Base-by-base conservation (phyloP, 305 asterid genomes). In the Solanum hybrid region DNA sequence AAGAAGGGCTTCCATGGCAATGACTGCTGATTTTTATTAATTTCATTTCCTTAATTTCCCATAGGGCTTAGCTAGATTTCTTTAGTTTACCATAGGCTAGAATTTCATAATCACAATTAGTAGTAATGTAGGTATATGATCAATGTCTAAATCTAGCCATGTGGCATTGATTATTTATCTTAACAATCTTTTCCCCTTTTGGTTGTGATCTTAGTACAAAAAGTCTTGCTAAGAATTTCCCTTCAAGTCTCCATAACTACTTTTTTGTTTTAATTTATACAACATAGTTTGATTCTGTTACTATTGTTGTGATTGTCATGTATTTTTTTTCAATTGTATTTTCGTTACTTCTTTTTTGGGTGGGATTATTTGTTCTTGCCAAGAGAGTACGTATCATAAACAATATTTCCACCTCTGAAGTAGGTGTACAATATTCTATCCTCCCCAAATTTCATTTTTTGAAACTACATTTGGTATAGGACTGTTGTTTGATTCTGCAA, bases 1-100 rank as follows among this genome's bases (percentile, higher is more conserved):
- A 94, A 95, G 98, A 93, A 96, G 94, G 89, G 91, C 94, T 26
- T 64, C 94, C 5, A 92, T 76, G 17, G 71, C 86, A 2, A 92
- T 76, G 17, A 32, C 86, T 79, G 60, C 89, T 75, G 79, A 86
- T 85, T 72, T 31, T 82, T 37, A n/a, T 72, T 87, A 38, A 73
- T 29, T 4, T 9, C 0, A 1, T 60, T 51, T 6, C 13, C 22
- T 16, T 84, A 16, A 5, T 81, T 79, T 7, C 32, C 11, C 71
- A 60, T 60, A 60, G 71, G 73, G 12, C 29, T 71, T 38, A 72
- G 17, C 9, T 72, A 27, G 13, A 73, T 13, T 73, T 73, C 6
- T 73, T 51, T 64, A 64, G 72, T 64, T 64, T 64, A 64, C 72
- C 72, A 22, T 64, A 64, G 72, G 72, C 72, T 69, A 66, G 7